These are phyloP conservation scores for Fusarium xylarioides DNA, from an alignment of 2,329 filamentous ascomycete genomes.

Conservation along the genomic window DNA sequence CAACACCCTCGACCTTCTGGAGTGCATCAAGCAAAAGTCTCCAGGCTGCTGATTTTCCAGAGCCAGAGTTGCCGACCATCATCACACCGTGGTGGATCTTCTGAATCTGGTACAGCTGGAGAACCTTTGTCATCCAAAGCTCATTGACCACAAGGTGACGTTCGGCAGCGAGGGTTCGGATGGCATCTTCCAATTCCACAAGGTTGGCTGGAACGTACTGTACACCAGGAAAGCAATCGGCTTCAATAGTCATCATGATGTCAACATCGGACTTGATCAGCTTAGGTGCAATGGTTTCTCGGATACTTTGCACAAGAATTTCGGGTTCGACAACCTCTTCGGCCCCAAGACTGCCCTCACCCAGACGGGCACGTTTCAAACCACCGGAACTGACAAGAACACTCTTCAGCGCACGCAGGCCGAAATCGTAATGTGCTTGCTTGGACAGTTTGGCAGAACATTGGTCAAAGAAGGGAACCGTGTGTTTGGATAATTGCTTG, in stretches of 20 bases:
- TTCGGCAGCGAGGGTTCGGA: slow-evolving; percentile 83
- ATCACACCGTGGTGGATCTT: slow-evolving; percentile 99
- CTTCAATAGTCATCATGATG: slow-evolving; percentile 85
- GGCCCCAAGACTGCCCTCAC: slow-evolving; percentile 65
- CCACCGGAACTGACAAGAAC: slow-evolving; percentile 97
- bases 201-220: slow-evolving; percentile 92
- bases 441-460: slow-evolving; percentile 86
- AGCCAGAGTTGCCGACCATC: slow-evolving; percentile 99
- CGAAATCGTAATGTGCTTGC: slow-evolving; percentile 99
- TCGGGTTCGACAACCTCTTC: slow-evolving; percentile 89
- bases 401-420: slow-evolving; percentile 96
- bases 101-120: slow-evolving; percentile 98
- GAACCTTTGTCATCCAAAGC: slow-evolving; percentile 95
- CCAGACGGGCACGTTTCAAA: slow-evolving; percentile 84
- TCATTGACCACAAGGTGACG: slow-evolving; percentile 90
- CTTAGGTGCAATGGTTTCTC: slow-evolving; percentile 98
- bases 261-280: slow-evolving; percentile 92
- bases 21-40: slow-evolving; percentile 89
- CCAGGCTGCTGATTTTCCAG: slow-evolving; percentile 97
- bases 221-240: slow-evolving; percentile 88
- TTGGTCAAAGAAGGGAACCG: slow-evolving; percentile 97
- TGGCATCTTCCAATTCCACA: slow-evolving; percentile 79
- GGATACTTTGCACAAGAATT: slow-evolving; percentile 97
- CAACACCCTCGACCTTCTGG: slow-evolving; percentile 87
- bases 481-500: slow-evolving; percentile 91